Base-by-base conservation (phyloP, 495 filamentous ascomycete genomes). In the Trichoderma parareesei region DNA sequence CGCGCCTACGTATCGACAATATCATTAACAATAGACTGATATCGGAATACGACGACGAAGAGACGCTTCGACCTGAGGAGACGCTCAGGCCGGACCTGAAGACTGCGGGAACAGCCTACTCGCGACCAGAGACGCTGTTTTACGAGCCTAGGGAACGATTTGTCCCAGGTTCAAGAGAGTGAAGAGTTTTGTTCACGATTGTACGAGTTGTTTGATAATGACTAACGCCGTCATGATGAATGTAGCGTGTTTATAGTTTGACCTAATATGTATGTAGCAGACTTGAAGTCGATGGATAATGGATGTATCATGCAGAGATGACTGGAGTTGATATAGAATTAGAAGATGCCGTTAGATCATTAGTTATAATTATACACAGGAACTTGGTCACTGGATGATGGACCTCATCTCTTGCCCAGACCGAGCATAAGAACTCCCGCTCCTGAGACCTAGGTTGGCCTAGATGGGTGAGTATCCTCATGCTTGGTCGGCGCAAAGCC, bases 401-500 rank as follows among this genome's bases (percentile, higher is more conserved):
- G 7, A n/a, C n/a, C n/a, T 49, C 46, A 4, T 20, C 40, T 49
- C n/a, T 49, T 20, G 46, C 46, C n/a, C 16, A 18, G 40, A 41
- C 40, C 40, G 6, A 41, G 40, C 2, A 7, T 11, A 41, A 41
- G 6, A 41, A 41, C 6, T 7, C 40, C 40, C n/a, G n/a, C 18
- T 9, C 46, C 5, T 18, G 20, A 8, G 9, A 8, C 10, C 10
- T 33, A 55, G 3, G 53, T 35, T 10, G 53, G 53, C 14, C 33
- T 38, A 37, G 53, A 5, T 7, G 8, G 53, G 33, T 57, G 27
- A 37, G 53, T 37, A 10, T 20, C n/a, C 14, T 65, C 64, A 41
- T 48, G 61, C 33, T 65, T 65, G 9, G 11, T 35, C 27, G 64
- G 64, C 55, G 40, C 38, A 46, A 46, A 65, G 38, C 43, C 38